Percentiles rank a stretch among this genome's conserved stretches.
These are phyloP conservation scores for Colletotrichum camelliae DNA, from an alignment of 2,329 filamentous ascomycete species.

Conservation along the genomic window DNA sequence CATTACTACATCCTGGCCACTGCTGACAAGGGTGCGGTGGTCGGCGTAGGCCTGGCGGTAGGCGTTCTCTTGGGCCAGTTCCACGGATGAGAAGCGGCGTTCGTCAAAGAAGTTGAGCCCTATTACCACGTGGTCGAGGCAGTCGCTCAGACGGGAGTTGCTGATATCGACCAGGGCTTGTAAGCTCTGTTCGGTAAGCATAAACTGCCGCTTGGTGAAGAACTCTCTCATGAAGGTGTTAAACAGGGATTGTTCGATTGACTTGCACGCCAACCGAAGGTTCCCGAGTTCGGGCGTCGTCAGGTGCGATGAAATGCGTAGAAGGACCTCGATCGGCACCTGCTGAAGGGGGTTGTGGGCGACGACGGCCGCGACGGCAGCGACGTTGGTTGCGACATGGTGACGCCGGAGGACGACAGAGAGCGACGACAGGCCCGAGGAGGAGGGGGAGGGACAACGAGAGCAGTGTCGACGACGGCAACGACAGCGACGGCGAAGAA, in stretches of 20 bases:
- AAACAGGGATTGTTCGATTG: slow-evolving; percentile 59
- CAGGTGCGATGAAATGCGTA: slow-evolving; percentile 58
- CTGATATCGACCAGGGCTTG: slow-evolving; percentile 59
- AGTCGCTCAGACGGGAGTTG: slow-evolving; percentile 44
- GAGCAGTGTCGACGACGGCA: neutral
- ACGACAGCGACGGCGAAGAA: neutral
- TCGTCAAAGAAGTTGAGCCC: slow-evolving; percentile 40
- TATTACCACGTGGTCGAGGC: slow-evolving; percentile 55
- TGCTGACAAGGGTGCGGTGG: slow-evolving; percentile 38
- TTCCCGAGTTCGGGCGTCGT: slow-evolving; percentile 59
- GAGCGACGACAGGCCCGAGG: neutral
- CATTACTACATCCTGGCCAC: slow-evolving; percentile 56
- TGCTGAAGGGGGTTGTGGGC: slow-evolving; percentile 25
- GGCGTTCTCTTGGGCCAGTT: slow-evolving; percentile 8
- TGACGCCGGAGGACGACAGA: neutral
- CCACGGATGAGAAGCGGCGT: slow-evolving; percentile 4
- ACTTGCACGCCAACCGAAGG: slow-evolving; percentile 60
- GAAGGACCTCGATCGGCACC: slow-evolving; percentile 65
- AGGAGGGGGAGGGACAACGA: neutral
- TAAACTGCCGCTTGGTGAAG: slow-evolving; percentile 71
- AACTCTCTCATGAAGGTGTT: slow-evolving; percentile 64
- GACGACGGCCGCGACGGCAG: neutral
- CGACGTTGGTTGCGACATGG: neutral
- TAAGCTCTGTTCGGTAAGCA: slow-evolving; percentile 63
- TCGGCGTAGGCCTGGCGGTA: slow-evolving; percentile 26